These are phyloP conservation scores for Phytopythium ostracodes DNA, from an alignment of 352 stramenopile genomes.

Conservation along the genomic window DNA sequence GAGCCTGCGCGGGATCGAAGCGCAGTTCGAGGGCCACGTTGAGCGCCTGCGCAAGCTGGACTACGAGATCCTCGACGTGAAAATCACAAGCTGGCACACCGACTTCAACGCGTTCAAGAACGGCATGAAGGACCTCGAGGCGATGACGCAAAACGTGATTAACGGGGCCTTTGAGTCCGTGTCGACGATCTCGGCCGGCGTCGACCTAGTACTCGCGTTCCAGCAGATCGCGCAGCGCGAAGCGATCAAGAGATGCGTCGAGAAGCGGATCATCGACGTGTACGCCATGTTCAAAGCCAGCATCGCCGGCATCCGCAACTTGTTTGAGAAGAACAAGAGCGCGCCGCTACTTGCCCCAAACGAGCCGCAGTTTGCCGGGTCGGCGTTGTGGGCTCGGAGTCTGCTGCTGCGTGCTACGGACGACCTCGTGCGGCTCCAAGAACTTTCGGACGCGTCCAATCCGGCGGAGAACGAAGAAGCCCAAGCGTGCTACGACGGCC, in stretches of 20 bases:
- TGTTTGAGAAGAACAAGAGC: conserved; percentile 92
- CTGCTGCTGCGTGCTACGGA: conserved; percentile 77
- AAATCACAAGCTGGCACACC: conserved; percentile 93
- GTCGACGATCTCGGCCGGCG: conserved; percentile 81
- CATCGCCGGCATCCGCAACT: conserved; percentile 72
- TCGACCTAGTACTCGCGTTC: conserved; percentile 93
- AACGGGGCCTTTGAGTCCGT: conserved; percentile 93
- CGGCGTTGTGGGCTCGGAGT: conserved; percentile 90
- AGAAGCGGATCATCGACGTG: conserved; percentile 93
- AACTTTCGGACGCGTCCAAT: conserved; percentile 66
- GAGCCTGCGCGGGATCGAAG: conserved; percentile 89
- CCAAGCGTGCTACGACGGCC: conserved; percentile 66
- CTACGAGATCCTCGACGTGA: conserved; percentile 95
- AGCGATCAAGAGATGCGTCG: conserved; percentile 91
- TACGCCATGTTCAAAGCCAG: conserved; percentile 86
- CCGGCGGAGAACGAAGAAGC: conserved; percentile 76
- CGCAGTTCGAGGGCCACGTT: conserved; percentile 90
- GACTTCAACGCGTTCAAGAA: conserved; percentile 96
- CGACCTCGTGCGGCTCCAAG: conserved; percentile 67
- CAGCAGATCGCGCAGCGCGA: conserved; percentile 91
- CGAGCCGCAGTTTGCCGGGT: conserved; percentile 91
- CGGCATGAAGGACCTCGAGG: conserved; percentile 94
- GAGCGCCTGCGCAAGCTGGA: conserved; percentile 87
- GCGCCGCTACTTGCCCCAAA: conserved; percentile 79
- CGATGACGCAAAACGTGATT: conserved; percentile 96